Evolutionary conservation across 805 yeast species (phyloP).

Genomic region (Yarrowia sp.): DNA sequence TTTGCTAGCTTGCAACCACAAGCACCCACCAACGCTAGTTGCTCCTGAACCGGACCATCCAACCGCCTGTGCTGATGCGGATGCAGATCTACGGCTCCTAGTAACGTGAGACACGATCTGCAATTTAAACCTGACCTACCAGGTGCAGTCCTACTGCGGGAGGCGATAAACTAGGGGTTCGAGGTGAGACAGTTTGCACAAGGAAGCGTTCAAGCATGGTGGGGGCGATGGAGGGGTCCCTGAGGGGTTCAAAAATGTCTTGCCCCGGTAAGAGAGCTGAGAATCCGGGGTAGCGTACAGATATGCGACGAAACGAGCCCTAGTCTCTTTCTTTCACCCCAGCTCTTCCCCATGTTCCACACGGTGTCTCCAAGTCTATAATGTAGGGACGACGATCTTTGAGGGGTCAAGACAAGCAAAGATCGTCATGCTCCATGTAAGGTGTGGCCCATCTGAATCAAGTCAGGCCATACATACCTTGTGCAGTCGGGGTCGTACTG

Average conservation of each 20-base stretch:
- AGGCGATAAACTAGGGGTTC: neutral
- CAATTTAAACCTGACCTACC: neutral
- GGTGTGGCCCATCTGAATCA: neutral
- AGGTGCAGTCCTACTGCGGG: neutral
- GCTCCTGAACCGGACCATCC: neutral
- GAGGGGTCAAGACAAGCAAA: slow-evolving; percentile 9
- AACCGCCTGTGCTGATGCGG: neutral
- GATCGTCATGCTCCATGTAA: neutral
- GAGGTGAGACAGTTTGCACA: neutral
- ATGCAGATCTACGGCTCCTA: neutral
- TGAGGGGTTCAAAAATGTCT: neutral
- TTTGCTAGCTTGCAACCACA: neutral
- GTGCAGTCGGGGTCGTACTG: neutral
- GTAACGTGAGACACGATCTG: neutral
- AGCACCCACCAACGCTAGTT: neutral
- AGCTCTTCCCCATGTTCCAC: neutral
- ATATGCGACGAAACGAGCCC: neutral
- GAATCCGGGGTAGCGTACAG: neutral
- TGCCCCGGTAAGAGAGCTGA: too few species aligned
- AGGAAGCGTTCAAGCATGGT: neutral
- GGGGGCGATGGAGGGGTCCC: neutral
- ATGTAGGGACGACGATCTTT: slow-evolving; percentile 11
- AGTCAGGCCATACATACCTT: slow-evolving; percentile 4
- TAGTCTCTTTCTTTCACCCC: neutral
- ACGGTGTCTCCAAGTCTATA: neutral